Evolutionary conservation across 23 red algal genomes (phyloP), one percentile per base, ranked within the genome.

Genomic region (Pyropia haitanensis): DNA sequence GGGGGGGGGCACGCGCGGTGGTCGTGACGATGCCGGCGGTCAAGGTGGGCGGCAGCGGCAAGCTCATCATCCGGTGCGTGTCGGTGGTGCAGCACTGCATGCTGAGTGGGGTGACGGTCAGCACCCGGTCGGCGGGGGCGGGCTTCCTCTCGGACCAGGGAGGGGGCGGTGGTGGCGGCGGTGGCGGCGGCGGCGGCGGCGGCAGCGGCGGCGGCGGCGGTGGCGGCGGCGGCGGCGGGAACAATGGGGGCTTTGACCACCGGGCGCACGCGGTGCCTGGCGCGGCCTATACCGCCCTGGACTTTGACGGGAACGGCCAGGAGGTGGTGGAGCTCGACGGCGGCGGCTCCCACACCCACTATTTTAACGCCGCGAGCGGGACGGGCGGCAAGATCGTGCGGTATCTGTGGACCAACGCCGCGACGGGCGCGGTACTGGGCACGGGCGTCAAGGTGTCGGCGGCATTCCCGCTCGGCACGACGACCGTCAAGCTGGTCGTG

Each of bases 231-330:
- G 39, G 39, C 5, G 13, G 13, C 5, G 39, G 13, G 39, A 30
- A 27, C 30, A 68, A 79, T 57, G 63, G 75, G n/a, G 75, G 75
- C 17, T 81, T 68, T 24, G 77, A 81, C 64, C 77, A 81, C 32
- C 77, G 64, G 53, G 64, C 77, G 46, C 77, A 81, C 30, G 55
- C 77, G 18, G 77, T 81, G 27, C 77, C 77, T 0, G 77, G 77
- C 52, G 28, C 23, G 24, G 64, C 69, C 65, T 58, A 69, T 24
- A 52, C 65, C 44, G 77, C 71, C 56, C 71, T 70, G 16, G 77
- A 81, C 77, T 49, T 81, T 60, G 64, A 70, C 52, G 55, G 25
- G 21, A 53, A 65, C 52, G 77, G 77, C 22, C 63, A 61, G 18
- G 77, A 69, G 51, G 71, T 49, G 33, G 34, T 81, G 20, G 53